A percentile compares a stretch with the other conserved stretches of the same genome.
These are phyloP conservation scores for Hamamelis virginiana DNA, from an alignment of 164 flowering plant species.

Conservation along the genomic window DNA sequence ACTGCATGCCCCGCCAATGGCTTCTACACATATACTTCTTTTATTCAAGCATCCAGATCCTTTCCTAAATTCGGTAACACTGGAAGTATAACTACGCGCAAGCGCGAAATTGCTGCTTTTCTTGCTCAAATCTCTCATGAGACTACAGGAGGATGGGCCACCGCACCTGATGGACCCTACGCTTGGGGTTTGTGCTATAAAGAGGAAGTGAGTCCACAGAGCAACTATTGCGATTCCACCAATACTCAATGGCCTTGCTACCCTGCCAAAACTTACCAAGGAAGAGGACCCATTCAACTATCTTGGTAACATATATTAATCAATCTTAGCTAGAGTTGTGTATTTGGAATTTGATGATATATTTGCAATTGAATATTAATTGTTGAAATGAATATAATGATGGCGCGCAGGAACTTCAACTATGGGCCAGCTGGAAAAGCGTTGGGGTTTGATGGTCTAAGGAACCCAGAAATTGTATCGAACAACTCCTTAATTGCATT, in stretches of 20 bases:
- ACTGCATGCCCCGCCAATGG: conserved; percentile 58
- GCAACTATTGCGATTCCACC: conserved; percentile 52
- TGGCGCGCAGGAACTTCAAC: conserved; percentile 61
- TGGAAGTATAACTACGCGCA: conserved; percentile 38
- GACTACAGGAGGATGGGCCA: conserved; percentile 88
- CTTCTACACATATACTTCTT: conserved; percentile 54
- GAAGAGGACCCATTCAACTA: conserved; percentile 82
- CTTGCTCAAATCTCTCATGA: conserved; percentile 85
- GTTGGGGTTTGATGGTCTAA: conserved; percentile 58
- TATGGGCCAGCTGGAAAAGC: conserved; percentile 78
- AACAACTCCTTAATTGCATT: conserved; percentile 59
- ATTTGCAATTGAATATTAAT: too few species aligned
- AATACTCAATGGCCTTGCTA: conserved; percentile 63
- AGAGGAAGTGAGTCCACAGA: conserved; percentile 46
- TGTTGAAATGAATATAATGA: neutral
- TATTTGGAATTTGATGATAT: too few species aligned
- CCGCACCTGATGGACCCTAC: conserved; percentile 87
- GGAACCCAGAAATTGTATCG: conserved; percentile 61
- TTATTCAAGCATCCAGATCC: conserved; percentile 38
- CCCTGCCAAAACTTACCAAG: conserved; percentile 63
- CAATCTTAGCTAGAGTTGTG: too few species aligned
- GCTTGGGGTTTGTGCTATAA: conserved; percentile 82
- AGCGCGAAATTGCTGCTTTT: conserved; percentile 75
- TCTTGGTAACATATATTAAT: conserved; percentile 49
- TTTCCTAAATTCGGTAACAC: conserved; percentile 54